These are phyloP conservation scores for Nymphaea colorata DNA, from an alignment of 164 flowering plant genomes.

Conservation along the genomic window DNA sequence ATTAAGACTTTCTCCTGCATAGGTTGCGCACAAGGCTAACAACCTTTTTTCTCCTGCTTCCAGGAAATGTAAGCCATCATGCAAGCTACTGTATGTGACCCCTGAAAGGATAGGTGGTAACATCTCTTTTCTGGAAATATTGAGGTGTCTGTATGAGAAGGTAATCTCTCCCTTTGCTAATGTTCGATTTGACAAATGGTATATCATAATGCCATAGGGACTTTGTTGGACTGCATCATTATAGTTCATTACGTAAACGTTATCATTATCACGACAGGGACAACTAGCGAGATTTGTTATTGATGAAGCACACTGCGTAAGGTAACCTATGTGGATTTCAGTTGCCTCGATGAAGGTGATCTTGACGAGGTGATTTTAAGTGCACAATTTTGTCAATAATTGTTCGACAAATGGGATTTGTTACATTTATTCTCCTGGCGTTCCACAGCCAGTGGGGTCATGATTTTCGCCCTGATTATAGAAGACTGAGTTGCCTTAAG, in stretches of 20 bases:
- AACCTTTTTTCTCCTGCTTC: conserved; percentile 5
- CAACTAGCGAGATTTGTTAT: conserved; percentile 82
- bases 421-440: not conserved
- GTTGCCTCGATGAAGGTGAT: no score
- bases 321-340: conserved; percentile 23
- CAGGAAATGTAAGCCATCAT: conserved; percentile 77
- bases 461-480: conserved; percentile 97
- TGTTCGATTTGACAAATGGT: no score
- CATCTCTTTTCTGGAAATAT: conserved; percentile 47
- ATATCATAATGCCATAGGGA: no score
- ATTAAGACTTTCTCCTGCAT: no score
- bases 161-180: conserved; percentile 15
- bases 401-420: no score
- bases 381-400: no score
- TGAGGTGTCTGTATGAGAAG: conserved; percentile 54
- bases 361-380: no score
- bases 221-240: no score
- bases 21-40: no score
- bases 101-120: conserved; percentile 93
- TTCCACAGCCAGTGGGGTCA: conserved; percentile 94
- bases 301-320: conserved; percentile 98
- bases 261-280: conserved; percentile 33
- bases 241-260: no score
- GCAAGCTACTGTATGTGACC: conserved; percentile 92
- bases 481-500: conserved; percentile 80